These are phyloP conservation scores for Trichomonascus vanleenenianus DNA, from an alignment of 805 yeast genomes.

Conservation along the genomic window DNA sequence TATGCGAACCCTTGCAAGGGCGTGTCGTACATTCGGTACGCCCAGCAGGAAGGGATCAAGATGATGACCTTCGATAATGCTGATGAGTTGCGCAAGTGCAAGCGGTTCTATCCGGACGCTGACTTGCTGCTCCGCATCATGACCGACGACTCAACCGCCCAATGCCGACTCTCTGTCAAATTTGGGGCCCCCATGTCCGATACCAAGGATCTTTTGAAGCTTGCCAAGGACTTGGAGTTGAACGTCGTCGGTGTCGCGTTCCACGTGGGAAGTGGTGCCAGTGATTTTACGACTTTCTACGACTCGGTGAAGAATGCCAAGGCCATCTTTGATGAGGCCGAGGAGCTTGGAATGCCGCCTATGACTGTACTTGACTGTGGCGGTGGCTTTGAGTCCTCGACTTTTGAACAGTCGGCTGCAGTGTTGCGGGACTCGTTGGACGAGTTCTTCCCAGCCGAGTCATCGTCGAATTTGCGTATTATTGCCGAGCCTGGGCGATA, in stretches of 20 bases:
- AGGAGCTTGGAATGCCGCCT: conserved; percentile 33
- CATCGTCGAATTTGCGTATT: conserved; percentile 33
- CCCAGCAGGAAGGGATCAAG: conserved; percentile 45
- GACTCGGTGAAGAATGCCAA: conserved; percentile 70
- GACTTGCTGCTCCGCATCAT: conserved; percentile 69
- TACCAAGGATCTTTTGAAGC: conserved; percentile 47
- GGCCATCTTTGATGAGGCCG: conserved; percentile 54
- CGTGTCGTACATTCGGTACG: conserved; percentile 69
- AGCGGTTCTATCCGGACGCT: conserved; percentile 59
- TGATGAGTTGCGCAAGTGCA: conserved; percentile 74
- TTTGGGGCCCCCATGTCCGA: conserved; percentile 69
- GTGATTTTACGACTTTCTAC: conserved; percentile 55
- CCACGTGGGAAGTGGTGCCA: conserved; percentile 94
- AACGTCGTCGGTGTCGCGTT: conserved; percentile 80
- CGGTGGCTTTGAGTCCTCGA: conserved; percentile 72
- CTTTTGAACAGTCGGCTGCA: conserved; percentile 50
- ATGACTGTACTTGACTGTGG: conserved; percentile 75
- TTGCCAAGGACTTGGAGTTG: conserved; percentile 55
- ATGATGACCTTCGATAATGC: conserved; percentile 85
- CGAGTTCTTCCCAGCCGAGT: conserved; percentile 45
- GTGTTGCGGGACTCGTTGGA: conserved; percentile 51
- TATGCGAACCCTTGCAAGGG: conserved; percentile 95
- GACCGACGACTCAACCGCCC: conserved; percentile 84
- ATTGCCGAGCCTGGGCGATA: conserved; percentile 95
- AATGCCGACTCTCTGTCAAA: conserved; percentile 79